phyloP scores from a whole-genome alignment of 148 eudicot genomes.

The Spergularia bocconei region DNA sequence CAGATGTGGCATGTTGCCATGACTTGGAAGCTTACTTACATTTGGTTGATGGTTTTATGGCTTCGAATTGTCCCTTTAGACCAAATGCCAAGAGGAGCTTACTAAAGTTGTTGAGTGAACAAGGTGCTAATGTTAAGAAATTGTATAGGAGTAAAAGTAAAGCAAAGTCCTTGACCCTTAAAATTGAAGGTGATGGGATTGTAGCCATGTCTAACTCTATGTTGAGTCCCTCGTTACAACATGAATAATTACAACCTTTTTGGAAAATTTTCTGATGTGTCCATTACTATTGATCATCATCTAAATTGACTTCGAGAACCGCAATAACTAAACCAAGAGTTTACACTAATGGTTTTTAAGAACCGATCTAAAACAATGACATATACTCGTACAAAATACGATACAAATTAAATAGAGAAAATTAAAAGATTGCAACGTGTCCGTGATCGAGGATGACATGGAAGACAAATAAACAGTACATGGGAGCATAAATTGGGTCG shows the following conservation, averaged over 20 bases:
- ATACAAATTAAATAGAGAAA: too few relatives aligned
- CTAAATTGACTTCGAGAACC: too few relatives aligned
- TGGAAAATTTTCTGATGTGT: not conserved
- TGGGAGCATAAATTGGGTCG: too few relatives aligned
- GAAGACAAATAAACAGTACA: too few relatives aligned
- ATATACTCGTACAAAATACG: too few relatives aligned
- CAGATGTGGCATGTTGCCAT: constrained; percentile 90
- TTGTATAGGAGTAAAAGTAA: constrained; percentile 73
- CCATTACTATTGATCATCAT: constrained; percentile 24
- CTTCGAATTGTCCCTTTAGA: constrained; percentile 66
- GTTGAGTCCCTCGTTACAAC: constrained; percentile 57
- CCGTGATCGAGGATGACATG: too few relatives aligned
- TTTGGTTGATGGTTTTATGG: constrained; percentile 69
- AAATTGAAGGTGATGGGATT: constrained; percentile 40
- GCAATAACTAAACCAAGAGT: too few relatives aligned
- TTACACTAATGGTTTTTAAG: too few relatives aligned
- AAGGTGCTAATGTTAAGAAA: constrained; percentile 72
- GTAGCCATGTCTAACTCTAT: constrained; percentile 43
- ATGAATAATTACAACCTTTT: constrained; percentile 11
- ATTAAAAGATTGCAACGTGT: too few relatives aligned
- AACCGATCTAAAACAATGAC: too few relatives aligned
- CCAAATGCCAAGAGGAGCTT: constrained; percentile 78
- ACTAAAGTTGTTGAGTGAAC: constrained; percentile 59
- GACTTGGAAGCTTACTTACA: constrained; percentile 89
- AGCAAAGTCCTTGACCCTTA: constrained; percentile 56